Evolutionary conservation across 1,139 yeast genomes (phyloP), one percentile per base, ranked within the genome.

Genomic region (Zygosaccharomyces sapae): DNA sequence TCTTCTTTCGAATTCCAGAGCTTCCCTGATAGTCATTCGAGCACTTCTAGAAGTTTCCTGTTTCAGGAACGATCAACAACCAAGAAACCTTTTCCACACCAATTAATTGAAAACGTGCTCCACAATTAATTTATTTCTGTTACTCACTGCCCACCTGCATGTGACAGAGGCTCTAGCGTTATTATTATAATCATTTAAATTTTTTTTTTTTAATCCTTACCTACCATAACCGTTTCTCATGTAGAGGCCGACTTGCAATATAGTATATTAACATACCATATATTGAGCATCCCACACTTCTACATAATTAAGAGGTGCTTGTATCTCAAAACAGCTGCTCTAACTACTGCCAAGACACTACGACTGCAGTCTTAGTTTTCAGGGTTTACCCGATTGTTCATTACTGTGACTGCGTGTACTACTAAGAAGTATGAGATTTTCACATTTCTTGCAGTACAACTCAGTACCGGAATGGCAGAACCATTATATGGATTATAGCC

Each of bases 401-500:
- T n/a, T n/a, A n/a, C n/a, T n/a, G n/a, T n/a, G n/a, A n/a, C n/a
- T n/a, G n/a, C 4, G 13, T 5, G 9, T 37, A 24, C 19, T 16
- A n/a, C 10, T 20, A 37, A 8, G 10, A 24, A 20, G 40, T 4
- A 83, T 83, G 89, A 82, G 82, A 70, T 83, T 83, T 63, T 80
- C 86, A 7, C 84, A 81, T 58, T 81, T 86, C 5, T 68, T 83
- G 54, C 84, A 81, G 68, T 81, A 82, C 57, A 83, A 83, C 59
- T 83, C 87, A 38, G 88, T 83, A 5, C 88, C 89, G 2, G 88
- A 82, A 65, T 83, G 89, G 89, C 78, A 83, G 47, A 80, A 81
- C 40, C 79, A 80, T 62, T 83, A 83, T 58, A 72, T 83, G 56
- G 80, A 84, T 46, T 83, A 83, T 59, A 75, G 82, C n/a, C 77